phyloP scores from a whole-genome alignment of 345 rosid genomes.

The Conringia planisiliqua region DNA sequence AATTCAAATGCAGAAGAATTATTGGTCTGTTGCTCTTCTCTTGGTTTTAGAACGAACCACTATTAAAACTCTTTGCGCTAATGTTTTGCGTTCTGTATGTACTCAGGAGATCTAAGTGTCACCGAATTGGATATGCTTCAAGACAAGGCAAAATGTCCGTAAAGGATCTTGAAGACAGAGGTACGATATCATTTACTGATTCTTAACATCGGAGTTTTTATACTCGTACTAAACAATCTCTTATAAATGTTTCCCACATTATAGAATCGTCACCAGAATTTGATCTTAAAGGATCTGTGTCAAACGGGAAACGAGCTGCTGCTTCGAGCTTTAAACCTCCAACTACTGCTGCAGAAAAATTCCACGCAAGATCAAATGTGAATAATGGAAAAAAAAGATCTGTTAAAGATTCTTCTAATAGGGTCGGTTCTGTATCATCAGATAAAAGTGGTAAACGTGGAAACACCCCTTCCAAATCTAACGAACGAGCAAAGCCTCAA shows the following conservation, averaged over 20 bases:
- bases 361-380: slow-evolving; percentile 20
- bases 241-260: slow-evolving; percentile 17
- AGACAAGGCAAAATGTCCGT: slow-evolving; percentile 43
- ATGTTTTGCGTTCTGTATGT: slow-evolving; percentile 14
- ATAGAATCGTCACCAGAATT: slow-evolving; percentile 50
- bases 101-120: slow-evolving; percentile 60
- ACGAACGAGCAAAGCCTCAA: slow-evolving; percentile 34
- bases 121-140: slow-evolving; percentile 73
- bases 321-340: slow-evolving; percentile 14
- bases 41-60: neutral
- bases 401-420: neutral
- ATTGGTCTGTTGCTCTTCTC: slow-evolving; percentile 58
- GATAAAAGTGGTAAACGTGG: slow-evolving; percentile 29
- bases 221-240: neutral
- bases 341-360: slow-evolving; percentile 34
- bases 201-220: neutral
- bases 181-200: slow-evolving; percentile 29
- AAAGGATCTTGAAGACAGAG: slow-evolving; percentile 38
- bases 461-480: slow-evolving; percentile 23
- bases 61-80: neutral
- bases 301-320: slow-evolving; percentile 30
- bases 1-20: slow-evolving; percentile 75
- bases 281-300: slow-evolving; percentile 27
- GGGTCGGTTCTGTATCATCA: slow-evolving; percentile 4
- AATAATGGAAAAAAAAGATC: slow-evolving; percentile 26